A percentile compares a stretch with the other conserved stretches of the same genome.
Conservation (phyloP, 1,139 yeast genomes). For the Suhomyces ambrosiae region DNA sequence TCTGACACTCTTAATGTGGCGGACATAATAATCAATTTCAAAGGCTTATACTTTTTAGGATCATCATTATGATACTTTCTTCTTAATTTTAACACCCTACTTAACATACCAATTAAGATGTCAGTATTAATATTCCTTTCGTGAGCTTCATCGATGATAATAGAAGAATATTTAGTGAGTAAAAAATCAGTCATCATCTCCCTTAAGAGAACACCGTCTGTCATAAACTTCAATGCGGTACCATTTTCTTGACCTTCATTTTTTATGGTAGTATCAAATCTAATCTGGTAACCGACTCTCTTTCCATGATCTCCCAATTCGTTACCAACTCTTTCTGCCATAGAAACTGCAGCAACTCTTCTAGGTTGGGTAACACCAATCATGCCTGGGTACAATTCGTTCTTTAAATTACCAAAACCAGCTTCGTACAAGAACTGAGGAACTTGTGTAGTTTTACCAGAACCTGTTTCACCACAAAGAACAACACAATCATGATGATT, state of each 20-base stretch:
- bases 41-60: conserved; percentile 54
- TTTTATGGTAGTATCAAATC: conserved; percentile 80
- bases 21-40: conserved; percentile 81
- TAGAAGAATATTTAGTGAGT: conserved; percentile 76
- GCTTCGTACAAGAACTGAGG: conserved; percentile 83
- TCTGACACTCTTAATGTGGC: conserved; percentile 94
- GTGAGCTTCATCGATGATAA: conserved; percentile 96
- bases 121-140: conserved; percentile 96
- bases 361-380: conserved; percentile 97
- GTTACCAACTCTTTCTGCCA: conserved; percentile 85
- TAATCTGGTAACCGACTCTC: conserved; percentile 84
- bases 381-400: conserved; percentile 78
- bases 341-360: conserved; percentile 97
- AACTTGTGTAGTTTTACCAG: conserved; percentile 80
- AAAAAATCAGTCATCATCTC: conserved; percentile 90
- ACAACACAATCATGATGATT: conserved; percentile 90
- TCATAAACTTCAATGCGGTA: conserved; percentile 92
- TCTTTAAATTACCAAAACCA: conserved; percentile 71
- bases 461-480: conserved; percentile 91
- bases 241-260: conserved; percentile 49
- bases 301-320: conserved; percentile 82
- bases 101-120: conserved; percentile 89
- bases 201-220: conserved; percentile 93
- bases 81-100: conserved; percentile 82
- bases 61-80: conserved; percentile 52